Percentiles rank a stretch among this genome's conserved stretches.
Evolutionary conservation across 2,329 filamentous ascomycete genomes (phyloP).

Genomic region (Pestalotiopsis sp.): DNA sequence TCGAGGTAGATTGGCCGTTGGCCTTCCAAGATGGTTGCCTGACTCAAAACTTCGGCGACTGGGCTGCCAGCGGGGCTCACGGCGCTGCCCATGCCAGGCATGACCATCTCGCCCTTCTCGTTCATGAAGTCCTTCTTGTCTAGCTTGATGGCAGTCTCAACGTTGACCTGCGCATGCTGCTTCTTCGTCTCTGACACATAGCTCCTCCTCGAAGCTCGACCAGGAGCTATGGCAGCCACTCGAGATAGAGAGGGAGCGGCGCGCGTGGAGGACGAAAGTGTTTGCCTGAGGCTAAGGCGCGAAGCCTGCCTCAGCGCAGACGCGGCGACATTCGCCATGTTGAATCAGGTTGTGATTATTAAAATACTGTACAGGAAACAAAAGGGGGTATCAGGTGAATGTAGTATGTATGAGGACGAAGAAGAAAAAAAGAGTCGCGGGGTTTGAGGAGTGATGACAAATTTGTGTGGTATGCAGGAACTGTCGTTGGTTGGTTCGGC

Average conservation of each 20-base stretch:
- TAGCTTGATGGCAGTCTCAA: slow-evolving; percentile 82
- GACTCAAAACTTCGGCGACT: slow-evolving; percentile 84
- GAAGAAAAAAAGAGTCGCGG: slow-evolving; percentile 20
- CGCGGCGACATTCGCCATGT: slow-evolving; percentile 69
- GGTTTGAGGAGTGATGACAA: slow-evolving; percentile 19
- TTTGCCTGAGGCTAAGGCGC: slow-evolving; percentile 50
- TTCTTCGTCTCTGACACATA: slow-evolving; percentile 87
- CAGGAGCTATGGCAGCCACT: slow-evolving; percentile 31
- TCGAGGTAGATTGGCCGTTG: slow-evolving; percentile 97
- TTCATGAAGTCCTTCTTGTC: slow-evolving; percentile 82
- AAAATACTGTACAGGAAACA: slow-evolving; percentile 16
- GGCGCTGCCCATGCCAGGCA: slow-evolving; percentile 59
- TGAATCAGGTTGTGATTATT: slow-evolving; percentile 19
- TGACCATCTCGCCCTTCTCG: slow-evolving; percentile 42
- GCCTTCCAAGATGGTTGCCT: slow-evolving; percentile 90
- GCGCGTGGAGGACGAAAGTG: slow-evolving; percentile 38
- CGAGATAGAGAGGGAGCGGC: slow-evolving; percentile 34
- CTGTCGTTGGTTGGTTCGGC: slow-evolving; percentile 6
- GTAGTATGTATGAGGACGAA: slow-evolving; percentile 15
- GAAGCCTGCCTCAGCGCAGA: slow-evolving; percentile 76
- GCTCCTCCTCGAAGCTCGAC: slow-evolving; percentile 47
- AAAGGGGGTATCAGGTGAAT: slow-evolving; percentile 19
- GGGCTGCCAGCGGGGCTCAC: slow-evolving; percentile 77
- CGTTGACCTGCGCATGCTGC: slow-evolving; percentile 77
- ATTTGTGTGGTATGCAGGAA: slow-evolving; percentile 2